A percentile compares a stretch with the other conserved stretches of the same genome.
phyloP scores from a whole-genome alignment of 495 filamentous ascomycete species.

The Penicillium longicatenatum region DNA sequence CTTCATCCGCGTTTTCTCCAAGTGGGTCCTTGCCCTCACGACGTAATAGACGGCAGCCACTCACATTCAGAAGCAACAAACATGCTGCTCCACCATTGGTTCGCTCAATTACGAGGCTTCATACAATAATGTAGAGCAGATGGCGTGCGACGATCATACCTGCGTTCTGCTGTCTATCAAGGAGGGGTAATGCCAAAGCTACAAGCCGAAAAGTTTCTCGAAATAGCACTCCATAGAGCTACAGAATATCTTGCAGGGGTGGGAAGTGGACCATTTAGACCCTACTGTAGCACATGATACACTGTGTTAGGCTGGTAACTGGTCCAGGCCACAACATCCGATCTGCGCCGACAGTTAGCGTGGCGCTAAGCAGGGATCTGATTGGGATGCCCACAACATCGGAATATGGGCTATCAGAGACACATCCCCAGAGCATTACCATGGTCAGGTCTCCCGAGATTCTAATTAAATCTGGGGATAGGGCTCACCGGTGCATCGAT shows the following conservation, averaged over 20 bases:
- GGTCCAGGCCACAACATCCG: neutral
- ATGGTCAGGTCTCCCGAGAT: neutral
- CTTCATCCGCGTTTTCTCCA: slow-evolving; percentile 18
- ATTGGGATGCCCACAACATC: neutral
- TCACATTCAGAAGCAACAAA: neutral
- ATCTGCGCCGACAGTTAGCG: neutral
- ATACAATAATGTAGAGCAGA: neutral
- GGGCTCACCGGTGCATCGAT: neutral
- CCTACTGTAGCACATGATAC: neutral
- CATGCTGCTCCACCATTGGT: neutral
- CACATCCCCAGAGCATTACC: too few relatives aligned
- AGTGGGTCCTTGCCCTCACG: slow-evolving; percentile 14
- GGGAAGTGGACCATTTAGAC: neutral
- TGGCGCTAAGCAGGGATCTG: slow-evolving; percentile 4
- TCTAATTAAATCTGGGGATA: neutral
- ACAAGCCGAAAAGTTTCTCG: neutral
- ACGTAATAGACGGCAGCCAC: slow-evolving; percentile 17
- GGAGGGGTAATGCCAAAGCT: neutral
- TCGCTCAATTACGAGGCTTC: neutral
- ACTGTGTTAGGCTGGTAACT: neutral
- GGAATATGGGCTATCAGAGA: neutral
- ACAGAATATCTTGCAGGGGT: neutral
- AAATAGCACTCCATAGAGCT: neutral
- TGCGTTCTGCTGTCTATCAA: neutral
- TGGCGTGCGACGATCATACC: neutral